A percentile compares a stretch with the other conserved stretches of the same genome.
These are phyloP conservation scores for Eragrostis nindensis DNA, from an alignment of 176 grass and related monocot genomes.

Conservation along the genomic window DNA sequence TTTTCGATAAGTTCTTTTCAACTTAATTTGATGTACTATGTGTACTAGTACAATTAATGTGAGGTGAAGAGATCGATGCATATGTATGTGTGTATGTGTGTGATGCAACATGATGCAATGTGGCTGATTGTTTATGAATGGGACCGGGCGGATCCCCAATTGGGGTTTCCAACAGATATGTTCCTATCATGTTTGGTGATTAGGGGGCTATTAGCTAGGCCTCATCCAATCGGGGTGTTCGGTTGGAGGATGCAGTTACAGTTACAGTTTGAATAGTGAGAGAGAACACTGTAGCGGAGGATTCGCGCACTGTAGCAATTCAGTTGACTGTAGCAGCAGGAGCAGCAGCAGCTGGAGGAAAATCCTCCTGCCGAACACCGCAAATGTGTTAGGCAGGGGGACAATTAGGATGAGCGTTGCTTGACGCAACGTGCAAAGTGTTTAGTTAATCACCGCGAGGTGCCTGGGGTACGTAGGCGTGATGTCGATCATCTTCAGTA, in stretches of 20 bases:
- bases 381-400: too few relatives aligned
- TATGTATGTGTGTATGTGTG: not conserved
- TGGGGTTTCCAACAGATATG: constrained; percentile 33
- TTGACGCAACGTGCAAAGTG: constrained; percentile 35
- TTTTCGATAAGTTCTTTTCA: not conserved
- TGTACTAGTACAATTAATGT: too few relatives aligned
- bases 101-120: not conserved
- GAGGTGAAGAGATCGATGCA: not conserved
- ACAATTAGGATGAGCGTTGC: constrained; percentile 39
- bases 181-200: constrained; percentile 36
- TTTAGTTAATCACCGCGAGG: constrained; percentile 21
- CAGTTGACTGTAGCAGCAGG: too few relatives aligned
- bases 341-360: too few relatives aligned
- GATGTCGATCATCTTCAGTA: not conserved
- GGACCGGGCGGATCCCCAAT: not conserved
- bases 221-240: too few relatives aligned
- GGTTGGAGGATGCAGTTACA: too few relatives aligned
- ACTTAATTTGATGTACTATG: too few relatives aligned
- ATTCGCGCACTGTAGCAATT: too few relatives aligned
- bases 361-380: too few relatives aligned
- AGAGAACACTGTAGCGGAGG: too few relatives aligned
- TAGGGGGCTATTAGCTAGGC: not conserved
- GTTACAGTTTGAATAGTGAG: too few relatives aligned
- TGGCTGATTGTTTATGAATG: not conserved
- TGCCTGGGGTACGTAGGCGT: not conserved